Percentiles rank a stretch among this genome's conserved stretches.
phyloP scores from a whole-genome alignment of 2,329 filamentous ascomycete genomes.

The Capronia americana region DNA sequence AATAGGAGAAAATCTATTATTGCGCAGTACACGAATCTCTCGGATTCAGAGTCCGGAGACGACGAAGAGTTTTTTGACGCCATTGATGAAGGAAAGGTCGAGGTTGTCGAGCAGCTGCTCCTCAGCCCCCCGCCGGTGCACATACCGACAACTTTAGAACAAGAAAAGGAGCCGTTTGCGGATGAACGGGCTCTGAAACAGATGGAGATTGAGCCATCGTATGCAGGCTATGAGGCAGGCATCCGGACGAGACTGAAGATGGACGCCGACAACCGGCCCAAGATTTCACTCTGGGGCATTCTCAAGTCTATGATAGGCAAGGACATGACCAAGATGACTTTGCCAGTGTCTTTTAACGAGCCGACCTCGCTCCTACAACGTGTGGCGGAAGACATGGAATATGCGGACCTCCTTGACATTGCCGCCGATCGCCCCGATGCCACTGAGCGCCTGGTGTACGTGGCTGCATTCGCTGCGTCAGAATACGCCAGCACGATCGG shows the following conservation, averaged over 20 bases:
- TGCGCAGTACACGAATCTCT: conserved; percentile 74
- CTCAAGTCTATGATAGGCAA: conserved; percentile 99
- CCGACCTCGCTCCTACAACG: conserved; percentile 94
- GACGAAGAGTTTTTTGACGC: conserved; percentile 98
- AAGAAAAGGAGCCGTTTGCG: conserved; percentile 54
- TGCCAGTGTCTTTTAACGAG: conserved; percentile 98
- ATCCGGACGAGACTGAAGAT: conserved; percentile 80
- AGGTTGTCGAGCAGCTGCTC: conserved; percentile 67
- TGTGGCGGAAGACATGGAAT: conserved; percentile 97
- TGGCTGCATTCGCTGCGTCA: conserved; percentile 92
- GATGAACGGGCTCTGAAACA: conserved; percentile 56
- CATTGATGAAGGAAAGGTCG: conserved; percentile 88
- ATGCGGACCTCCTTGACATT: conserved; percentile 86
- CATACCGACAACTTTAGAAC: conserved; percentile 40
- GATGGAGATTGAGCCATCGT: conserved; percentile 75
- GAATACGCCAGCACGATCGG: conserved; percentile 97
- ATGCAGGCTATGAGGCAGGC: conserved; percentile 89
- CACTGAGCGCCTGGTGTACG: conserved; percentile 89
- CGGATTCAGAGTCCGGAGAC: conserved; percentile 76
- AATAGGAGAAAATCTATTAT: conserved; percentile 69
- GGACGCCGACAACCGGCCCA: conserved; percentile 90
- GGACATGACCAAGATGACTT: conserved; percentile 99
- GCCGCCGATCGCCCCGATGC: conserved; percentile 86
- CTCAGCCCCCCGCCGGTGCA: conserved; percentile 43
- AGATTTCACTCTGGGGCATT: conserved; percentile 94